Evolutionary conservation across 2,329 filamentous ascomycete genomes (phyloP), one percentile per base, ranked within the genome.

Genomic region (Fusarium sp.): DNA sequence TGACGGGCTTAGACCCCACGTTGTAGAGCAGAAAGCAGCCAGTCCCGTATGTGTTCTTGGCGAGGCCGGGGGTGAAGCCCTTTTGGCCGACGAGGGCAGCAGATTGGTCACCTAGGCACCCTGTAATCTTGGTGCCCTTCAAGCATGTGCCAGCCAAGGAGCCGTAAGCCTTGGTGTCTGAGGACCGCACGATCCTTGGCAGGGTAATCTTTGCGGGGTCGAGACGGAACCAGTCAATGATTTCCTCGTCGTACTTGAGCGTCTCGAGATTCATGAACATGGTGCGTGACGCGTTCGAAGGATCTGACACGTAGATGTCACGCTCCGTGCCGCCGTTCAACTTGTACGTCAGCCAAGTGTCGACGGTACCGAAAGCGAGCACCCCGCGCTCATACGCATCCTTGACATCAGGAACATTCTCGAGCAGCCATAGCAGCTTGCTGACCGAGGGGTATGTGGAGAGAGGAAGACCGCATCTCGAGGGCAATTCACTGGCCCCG

Each of bases 241-340:
- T 88, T 61, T 89, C 88, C 57, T 93, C 89, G 78, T 94, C 93
- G 81, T 96, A 97, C 77, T 94, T 83, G 52, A 95, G 86, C 2
- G 90, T 94, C 78, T 93, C 88, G 35, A 96, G 87, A 82, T 95
- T 94, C 91, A 95, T 94, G 83, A 97, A 95, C 94, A 95, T 95
- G 50, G 94, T 96, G 74, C 71, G 87, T 4, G 92, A 94, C n/a
- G 94, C 94, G 81, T 97, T 97, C 67, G 93, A 93, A 7, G 92
- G 89, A 78, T 97, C 94, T 2, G 94, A 95, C 68, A 96, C 93
- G 80, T 92, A 90, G 63, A 94, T 81, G 65, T 92, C 89, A 65
- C 87, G 89, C 68, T 89, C 88, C 42, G 86, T 87, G 20, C 92
- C 92, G 67, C 93, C 94, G 77, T 95, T 93, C 59, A 96, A 87